phyloP scores from a whole-genome alignment of 2,329 filamentous ascomycete species.

The Zymoseptoria tritici region DNA sequence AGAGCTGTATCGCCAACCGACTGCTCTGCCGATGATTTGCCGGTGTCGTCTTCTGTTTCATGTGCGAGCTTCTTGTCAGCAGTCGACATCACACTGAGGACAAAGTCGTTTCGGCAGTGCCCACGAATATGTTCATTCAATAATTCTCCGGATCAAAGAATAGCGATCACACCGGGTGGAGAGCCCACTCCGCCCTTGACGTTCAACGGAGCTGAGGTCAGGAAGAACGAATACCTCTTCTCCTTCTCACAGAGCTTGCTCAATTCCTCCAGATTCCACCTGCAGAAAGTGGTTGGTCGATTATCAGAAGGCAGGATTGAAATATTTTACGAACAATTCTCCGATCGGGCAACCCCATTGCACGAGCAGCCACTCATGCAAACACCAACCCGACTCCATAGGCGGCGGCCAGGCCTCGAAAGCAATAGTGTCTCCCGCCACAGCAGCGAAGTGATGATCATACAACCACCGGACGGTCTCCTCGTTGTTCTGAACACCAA shows the following conservation, averaged over 20 bases:
- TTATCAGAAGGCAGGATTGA: too few relatives aligned
- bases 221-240: conserved; percentile 34
- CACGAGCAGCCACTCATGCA: conserved; percentile 33
- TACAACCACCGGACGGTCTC: conserved; percentile 47
- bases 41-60: neutral
- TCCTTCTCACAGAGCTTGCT: conserved; percentile 29
- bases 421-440: conserved; percentile 29
- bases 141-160: conserved; percentile 18
- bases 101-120: neutral
- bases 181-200: conserved; percentile 28
- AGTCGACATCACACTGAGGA: neutral
- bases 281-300: too few relatives aligned
- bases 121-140: too few relatives aligned
- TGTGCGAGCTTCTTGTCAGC: neutral
- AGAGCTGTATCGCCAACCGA: neutral
- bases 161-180: conserved; percentile 26
- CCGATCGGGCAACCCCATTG: conserved; percentile 36
- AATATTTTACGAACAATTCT: too few relatives aligned
- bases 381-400: conserved; percentile 14
- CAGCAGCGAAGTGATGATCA: conserved; percentile 29
- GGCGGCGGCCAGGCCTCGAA: conserved; percentile 29
- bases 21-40: neutral
- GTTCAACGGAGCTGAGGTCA: conserved; percentile 36
- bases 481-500: conserved; percentile 41
- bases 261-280: conserved; percentile 34